phyloP scores from a whole-genome alignment of 805 yeast species.

The Nakazawaea anatomiae region DNA sequence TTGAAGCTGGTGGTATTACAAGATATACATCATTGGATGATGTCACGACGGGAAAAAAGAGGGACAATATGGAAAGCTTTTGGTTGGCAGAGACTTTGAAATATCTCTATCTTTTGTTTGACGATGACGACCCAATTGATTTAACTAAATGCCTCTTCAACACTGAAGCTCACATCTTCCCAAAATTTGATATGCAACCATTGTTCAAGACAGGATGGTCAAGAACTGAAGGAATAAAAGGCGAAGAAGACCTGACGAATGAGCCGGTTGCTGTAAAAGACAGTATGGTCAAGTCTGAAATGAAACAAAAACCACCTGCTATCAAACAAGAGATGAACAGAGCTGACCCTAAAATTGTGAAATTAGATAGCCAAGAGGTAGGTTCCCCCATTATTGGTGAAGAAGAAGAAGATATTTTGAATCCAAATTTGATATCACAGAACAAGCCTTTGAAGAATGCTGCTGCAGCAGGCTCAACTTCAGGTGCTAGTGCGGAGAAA shows the following conservation, averaged over 20 bases:
- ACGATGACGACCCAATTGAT: slow-evolving; percentile 53
- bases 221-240: slow-evolving; percentile 21
- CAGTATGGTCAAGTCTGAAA: background rate
- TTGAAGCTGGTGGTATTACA: slow-evolving; percentile 42
- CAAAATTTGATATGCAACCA: slow-evolving; percentile 51
- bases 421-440: background rate
- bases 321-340: background rate
- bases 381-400: background rate
- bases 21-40: slow-evolving; percentile 60
- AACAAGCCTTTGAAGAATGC: background rate
- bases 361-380: background rate
- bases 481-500: background rate
- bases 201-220: slow-evolving; percentile 59
- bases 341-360: background rate
- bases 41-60: slow-evolving; percentile 47
- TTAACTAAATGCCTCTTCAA: slow-evolving; percentile 71
- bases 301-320: background rate
- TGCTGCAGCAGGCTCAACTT: background rate
- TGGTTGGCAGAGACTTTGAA: slow-evolving; percentile 94
- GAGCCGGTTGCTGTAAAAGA: background rate
- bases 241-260: background rate
- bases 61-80: slow-evolving; percentile 83
- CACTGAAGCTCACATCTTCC: slow-evolving; percentile 93
- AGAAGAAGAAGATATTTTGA: slow-evolving; percentile 4
- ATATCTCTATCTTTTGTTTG: slow-evolving; percentile 70